Base-by-base conservation (phyloP, 202 grass and related monocot species). In the Zizania palustris region DNA sequence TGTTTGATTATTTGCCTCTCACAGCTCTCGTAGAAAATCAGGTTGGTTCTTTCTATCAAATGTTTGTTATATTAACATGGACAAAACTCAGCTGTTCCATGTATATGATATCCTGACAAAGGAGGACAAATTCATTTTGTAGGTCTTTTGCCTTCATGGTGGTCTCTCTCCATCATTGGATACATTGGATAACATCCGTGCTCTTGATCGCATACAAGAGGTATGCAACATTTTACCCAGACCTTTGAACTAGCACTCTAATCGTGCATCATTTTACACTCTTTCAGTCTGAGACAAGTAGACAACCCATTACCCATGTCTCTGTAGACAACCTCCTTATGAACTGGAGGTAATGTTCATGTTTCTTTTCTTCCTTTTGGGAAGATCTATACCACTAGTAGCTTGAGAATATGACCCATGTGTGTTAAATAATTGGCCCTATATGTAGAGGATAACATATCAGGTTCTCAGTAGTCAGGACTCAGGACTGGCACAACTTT, bases 1-100 rank as follows among this genome's bases (percentile, higher is more conserved):
- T 93, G 65, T 93, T 93, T 83, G 91, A 93, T 82, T 93, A 91
- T 91, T 82, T 93, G 53, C 91, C 91, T 67, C 88, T 93, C 54
- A 93, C 91, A 76, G 91, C 91, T 74, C 85, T 93, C 69, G 80
- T 90, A 83, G 91, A 93, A 76, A 93, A 90, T 45, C 91, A 93
- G 88, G 91, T 91, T 38, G 63, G 50, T 81, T 83, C 50, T 66
- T 74, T 40, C 75, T 38, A 38, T 42, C 80, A 45, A 39, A n/a
- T 79, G 45, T 11, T 60, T 63, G 33, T 42, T 73, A 12, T 63
- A 56, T 64, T 51, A 60, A 58, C 68, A 53, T 66, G 37, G 54
- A 74, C 38, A 48, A 6, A 19, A 69, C 85, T 73, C 9, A 11
- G 60, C 51, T 55, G 1, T 73, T 73, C 9, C 8, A 65, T 65